Evolutionary conservation across 2,329 filamentous ascomycete species (phyloP), one percentile per base, ranked within the genome.

Genomic region (Curvularia eragrostidis): DNA sequence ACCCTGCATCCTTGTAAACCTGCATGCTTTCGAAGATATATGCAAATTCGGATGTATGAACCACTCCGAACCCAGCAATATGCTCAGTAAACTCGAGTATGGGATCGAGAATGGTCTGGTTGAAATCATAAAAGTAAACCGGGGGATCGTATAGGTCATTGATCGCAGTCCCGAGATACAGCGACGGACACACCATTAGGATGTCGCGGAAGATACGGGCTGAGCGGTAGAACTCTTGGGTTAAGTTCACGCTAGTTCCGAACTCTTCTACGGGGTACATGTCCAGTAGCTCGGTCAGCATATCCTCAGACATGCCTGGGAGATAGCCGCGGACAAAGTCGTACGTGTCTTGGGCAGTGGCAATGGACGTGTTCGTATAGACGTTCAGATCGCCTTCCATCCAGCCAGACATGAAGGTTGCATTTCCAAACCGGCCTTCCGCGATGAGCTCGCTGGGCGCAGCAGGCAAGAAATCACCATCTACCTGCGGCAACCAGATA

Each of bases 11-110:
- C 49, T 83, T 75, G 66, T 81, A 85, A 50, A 78, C 72, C 2
- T 78, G 56, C 23, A 74, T 59, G 41, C 63, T 75, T 21, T 65
- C 83, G 57, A 82, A 85, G 3, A 83, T 71, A 68, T 85, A 86
- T 5, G 81, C 79, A 24, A 85, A 80, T 50, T 85, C 84, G 0
- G 82, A 81, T 0, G 81, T 83, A 65, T 86, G 84, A 5, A 83
- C 75, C 0, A 80, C 73, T 26, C 83, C 83, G 5, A 81, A 64
- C 1, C 80, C 80, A 1, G 75, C 70, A 3, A 71, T 61, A 9
- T 75, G 75, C 21, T 63, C 63, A 7, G 59, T 42, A 3, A 72
- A 50, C 9, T 70, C 69, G n/a, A 84, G 66, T 28, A 81, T 75
- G 0, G 78, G 74, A 3, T 78, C 79, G 2, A 84, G 70, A n/a